Evolutionary conservation across 2,329 filamentous ascomycete genomes (phyloP).

Genomic region (Colletotrichum sp.): DNA sequence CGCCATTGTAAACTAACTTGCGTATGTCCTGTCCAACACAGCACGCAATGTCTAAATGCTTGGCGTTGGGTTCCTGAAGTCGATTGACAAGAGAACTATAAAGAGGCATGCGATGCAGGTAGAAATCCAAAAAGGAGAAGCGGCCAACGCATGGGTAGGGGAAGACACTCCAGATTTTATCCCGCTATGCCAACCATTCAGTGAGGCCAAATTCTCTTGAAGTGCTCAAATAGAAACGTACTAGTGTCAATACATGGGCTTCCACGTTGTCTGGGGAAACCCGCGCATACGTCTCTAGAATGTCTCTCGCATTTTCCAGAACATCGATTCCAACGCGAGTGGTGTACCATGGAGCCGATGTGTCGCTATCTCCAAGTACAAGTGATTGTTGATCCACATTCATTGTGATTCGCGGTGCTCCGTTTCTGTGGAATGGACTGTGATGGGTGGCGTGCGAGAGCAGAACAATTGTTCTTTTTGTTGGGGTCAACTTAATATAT

Average conservation of each 20-base stretch:
- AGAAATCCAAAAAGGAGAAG: neutral
- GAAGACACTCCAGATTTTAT: neutral
- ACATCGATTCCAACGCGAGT: neutral
- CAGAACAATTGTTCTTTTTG: fast-evolving
- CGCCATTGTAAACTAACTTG: neutral
- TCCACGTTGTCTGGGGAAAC: neutral
- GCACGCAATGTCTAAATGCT: neutral
- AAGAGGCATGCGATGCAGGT: neutral
- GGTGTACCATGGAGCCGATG: neutral
- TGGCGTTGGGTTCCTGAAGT: neutral
- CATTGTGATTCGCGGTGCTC: neutral
- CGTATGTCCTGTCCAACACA: neutral
- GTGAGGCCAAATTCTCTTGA: neutral
- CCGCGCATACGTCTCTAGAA: neutral
- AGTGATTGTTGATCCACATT: neutral
- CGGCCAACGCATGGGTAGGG: neutral
- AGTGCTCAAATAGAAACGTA: neutral
- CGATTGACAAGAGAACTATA: neutral
- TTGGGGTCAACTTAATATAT: neutral
- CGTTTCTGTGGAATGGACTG: neutral
- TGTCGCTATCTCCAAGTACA: neutral
- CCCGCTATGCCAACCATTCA: neutral
- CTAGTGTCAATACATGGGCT: neutral
- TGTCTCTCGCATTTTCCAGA: neutral
- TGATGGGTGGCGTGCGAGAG: neutral